Evolutionary conservation across 108 stramenopile species (phyloP), one percentile per base, ranked within the genome.

Genomic region (Cyclotella cryptica): DNA sequence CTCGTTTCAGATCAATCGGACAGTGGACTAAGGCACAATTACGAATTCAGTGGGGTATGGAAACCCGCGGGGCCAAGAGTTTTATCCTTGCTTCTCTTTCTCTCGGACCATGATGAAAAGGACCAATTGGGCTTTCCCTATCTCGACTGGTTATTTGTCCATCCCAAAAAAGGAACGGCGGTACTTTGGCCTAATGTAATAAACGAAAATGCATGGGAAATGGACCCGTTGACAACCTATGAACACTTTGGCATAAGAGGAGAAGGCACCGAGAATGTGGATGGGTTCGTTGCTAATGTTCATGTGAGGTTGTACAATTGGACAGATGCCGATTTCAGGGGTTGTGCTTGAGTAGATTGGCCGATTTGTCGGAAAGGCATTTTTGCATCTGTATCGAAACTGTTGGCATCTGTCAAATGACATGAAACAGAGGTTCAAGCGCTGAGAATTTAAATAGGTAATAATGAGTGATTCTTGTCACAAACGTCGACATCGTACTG

Each of bases 111-210:
- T 22, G 29, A 54, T 15, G 63, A 24, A 65, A 75, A 75, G 49
- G 87, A 83, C 13, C 35, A 55, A n/a, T 26, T 84, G 60, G 87
- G 87, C 41, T 86, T 88, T 62, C 87, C 85, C 1, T 44, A 70
- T 63, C 74, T 85, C 13, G 83, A 88, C 66, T 86, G 84, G 83
- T 15, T 88, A 24, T 40, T 44, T 14, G 28, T 86, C 5, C 46
- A 59, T 52, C 83, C 86, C 2, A 63, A 65, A 35, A 69, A 58
- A n/a, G 86, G 86, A 51, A 69, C 62, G 13, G 78, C 55, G 0
- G 47, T 84, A 26, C 18, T 87, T 15, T 84, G 71, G 69, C 53
- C 83, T 3, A 87, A 87, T 63, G 85, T 83, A 14, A 54, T 49
- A 22, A 59, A 65, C 35, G 61, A 69, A 17, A 66, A 83, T 72